These are phyloP conservation scores for Acephala macrosclerotiorum DNA, from an alignment of 2,329 filamentous ascomycete genomes.

Conservation along the genomic window DNA sequence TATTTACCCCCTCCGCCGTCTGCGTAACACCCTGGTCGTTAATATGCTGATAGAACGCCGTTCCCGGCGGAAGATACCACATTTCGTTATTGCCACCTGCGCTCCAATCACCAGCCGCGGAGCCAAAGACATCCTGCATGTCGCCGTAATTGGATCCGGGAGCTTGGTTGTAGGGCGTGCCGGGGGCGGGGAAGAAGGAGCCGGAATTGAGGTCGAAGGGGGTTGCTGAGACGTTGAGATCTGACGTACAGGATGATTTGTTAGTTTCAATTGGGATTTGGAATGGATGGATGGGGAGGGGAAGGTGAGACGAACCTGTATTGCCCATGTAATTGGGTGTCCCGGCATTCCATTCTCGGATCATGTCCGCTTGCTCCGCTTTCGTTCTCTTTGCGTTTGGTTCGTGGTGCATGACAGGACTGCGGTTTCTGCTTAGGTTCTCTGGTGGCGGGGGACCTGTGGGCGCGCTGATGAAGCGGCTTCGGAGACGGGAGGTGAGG, in stretches of 20 bases:
- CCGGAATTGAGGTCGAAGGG: slow-evolving; percentile 65
- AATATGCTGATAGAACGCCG: slow-evolving; percentile 71
- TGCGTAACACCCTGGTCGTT: slow-evolving; percentile 69
- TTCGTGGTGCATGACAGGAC: slow-evolving; percentile 41
- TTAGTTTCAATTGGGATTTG: slow-evolving; percentile 16
- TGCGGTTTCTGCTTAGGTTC: slow-evolving; percentile 32
- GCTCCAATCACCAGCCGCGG: slow-evolving; percentile 38
- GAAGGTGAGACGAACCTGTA: slow-evolving; percentile 3
- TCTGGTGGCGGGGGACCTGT: slow-evolving; percentile 47
- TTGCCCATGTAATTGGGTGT: slow-evolving; percentile 38
- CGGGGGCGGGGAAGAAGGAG: slow-evolving; percentile 60
- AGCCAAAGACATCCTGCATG: slow-evolving; percentile 38
- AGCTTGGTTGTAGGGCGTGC: slow-evolving; percentile 43
- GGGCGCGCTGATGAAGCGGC: slow-evolving; percentile 74
- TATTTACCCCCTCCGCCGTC: slow-evolving; percentile 72
- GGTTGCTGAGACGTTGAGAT: slow-evolving; percentile 62
- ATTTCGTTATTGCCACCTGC: slow-evolving; percentile 52
- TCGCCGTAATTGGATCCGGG: slow-evolving; percentile 43
- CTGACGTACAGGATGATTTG: slow-evolving; percentile 32
- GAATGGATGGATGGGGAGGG: background rate
- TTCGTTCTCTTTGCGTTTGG: slow-evolving; percentile 44
- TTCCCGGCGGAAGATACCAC: slow-evolving; percentile 71
- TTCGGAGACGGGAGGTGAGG: slow-evolving; percentile 75
- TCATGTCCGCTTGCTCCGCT: slow-evolving; percentile 33
- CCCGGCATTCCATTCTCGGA: slow-evolving; percentile 42